Evolutionary conservation across 2,329 filamentous ascomycete genomes (phyloP).

Genomic region (Colletotrichum orchidophilum): DNA sequence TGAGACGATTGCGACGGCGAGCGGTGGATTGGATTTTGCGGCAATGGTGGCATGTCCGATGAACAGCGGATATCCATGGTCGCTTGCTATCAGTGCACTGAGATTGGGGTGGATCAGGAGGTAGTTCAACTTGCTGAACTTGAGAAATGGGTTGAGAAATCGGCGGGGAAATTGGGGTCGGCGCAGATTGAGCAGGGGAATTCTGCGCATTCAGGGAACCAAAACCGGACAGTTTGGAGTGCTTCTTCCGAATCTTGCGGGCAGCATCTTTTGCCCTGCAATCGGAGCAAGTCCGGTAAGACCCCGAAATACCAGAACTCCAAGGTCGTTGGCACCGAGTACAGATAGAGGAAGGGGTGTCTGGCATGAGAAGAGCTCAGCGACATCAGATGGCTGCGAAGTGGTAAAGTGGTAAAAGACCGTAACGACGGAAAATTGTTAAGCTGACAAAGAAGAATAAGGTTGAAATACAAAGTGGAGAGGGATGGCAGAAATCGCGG

Average conservation of each 20-base stretch:
- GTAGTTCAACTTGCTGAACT: neutral
- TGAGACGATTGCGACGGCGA: neutral
- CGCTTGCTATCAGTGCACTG: neutral
- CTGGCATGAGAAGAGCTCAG: neutral
- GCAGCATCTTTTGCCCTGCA: neutral
- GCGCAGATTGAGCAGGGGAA: neutral
- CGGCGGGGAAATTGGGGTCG: neutral
- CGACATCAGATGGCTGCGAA: too few relatives aligned
- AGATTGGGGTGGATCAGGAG: neutral
- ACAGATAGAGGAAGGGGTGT: neutral
- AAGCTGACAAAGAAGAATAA: too few relatives aligned
- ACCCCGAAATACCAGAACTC: neutral
- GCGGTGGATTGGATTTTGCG: neutral
- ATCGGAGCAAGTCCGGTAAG: neutral
- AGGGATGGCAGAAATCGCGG: too few relatives aligned
- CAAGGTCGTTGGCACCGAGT: neutral
- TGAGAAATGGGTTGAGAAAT: neutral
- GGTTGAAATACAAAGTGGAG: too few relatives aligned
- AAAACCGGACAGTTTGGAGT: neutral
- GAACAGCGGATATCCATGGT: neutral
- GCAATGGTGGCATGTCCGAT: too few relatives aligned
- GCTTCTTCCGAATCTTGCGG: neutral
- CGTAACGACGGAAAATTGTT: too few relatives aligned
- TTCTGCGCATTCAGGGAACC: neutral
- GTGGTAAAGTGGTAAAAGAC: too few relatives aligned